Evolutionary conservation across 1,284 basidiomycete species (phyloP).

Genomic region (Exobasidium rhododendri): DNA sequence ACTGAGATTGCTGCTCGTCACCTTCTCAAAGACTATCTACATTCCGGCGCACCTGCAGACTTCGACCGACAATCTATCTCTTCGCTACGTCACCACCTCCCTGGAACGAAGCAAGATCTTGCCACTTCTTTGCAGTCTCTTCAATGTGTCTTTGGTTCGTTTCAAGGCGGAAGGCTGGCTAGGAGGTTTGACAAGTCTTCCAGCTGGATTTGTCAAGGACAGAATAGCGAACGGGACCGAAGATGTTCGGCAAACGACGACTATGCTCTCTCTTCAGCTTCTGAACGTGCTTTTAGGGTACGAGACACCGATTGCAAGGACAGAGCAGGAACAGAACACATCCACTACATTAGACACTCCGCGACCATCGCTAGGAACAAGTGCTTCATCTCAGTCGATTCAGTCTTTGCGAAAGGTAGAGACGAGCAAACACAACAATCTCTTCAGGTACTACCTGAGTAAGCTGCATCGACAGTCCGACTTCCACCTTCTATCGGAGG

Average conservation of each 20-base stretch:
- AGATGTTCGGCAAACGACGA: conserved; percentile 24
- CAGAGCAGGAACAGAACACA: neutral
- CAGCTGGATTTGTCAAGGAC: conserved; percentile 13
- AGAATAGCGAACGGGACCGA: conserved; percentile 14
- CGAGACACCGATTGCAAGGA: conserved; percentile 12
- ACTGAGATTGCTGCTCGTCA: conserved; percentile 41
- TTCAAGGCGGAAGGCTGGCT: conserved; percentile 29
- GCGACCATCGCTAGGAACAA: neutral
- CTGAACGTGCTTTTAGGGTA: conserved; percentile 44
- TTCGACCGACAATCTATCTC: conserved; percentile 22
- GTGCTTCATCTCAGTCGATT: conserved; percentile 1
- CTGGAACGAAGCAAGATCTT: conserved; percentile 39
- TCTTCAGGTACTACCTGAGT: conserved; percentile 45
- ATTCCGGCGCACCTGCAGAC: conserved; percentile 26
- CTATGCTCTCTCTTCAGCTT: conserved; percentile 37
- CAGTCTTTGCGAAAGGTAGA: neutral
- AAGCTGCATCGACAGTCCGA: conserved; percentile 49
- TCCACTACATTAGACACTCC: neutral
- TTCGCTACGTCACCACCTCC: conserved; percentile 28
- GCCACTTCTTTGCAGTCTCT: conserved; percentile 46
- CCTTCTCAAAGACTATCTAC: conserved; percentile 50
- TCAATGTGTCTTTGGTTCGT: conserved; percentile 32
- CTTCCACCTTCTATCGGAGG: conserved; percentile 38
- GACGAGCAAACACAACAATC: conserved; percentile 20
- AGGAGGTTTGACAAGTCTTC: conserved; percentile 7